Percentiles rank a stretch among this genome's conserved stretches.
phyloP scores from a whole-genome alignment of 208 protist genomes.

The Acanthamoeba lenticulata region DNA sequence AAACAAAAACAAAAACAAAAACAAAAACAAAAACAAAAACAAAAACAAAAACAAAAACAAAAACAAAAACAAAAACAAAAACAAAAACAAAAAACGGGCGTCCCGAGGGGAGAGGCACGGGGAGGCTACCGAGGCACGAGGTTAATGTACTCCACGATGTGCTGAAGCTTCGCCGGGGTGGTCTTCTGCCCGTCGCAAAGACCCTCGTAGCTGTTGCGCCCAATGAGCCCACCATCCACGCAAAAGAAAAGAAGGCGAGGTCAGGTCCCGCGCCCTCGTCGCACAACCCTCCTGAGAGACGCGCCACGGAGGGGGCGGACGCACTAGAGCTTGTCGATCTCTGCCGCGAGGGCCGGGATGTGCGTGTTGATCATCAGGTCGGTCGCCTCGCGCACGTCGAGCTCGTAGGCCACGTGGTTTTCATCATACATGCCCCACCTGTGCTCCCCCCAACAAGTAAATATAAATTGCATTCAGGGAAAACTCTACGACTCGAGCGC shows the following conservation, averaged over 20 bases:
- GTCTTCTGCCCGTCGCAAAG: no score
- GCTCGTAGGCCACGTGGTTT: background rate
- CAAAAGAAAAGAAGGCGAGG: no score
- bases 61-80: background rate
- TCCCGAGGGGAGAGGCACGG: background rate
- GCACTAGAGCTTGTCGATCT: background rate
- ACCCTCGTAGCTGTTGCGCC: no score
- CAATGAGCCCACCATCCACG: no score
- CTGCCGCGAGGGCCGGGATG: background rate
- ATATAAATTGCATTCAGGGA: no score
- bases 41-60: background rate
- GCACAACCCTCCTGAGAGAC: no score
- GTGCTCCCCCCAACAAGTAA: background rate
- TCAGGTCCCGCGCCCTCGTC: no score
- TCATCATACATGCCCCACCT: slow-evolving; percentile 21
- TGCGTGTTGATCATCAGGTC: background rate
- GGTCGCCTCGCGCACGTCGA: background rate
- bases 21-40: background rate
- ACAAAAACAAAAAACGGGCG: background rate
- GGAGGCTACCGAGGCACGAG: background rate
- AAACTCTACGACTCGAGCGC: no score
- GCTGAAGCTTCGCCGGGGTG: no score
- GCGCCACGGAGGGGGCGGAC: no score
- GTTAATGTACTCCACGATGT: no score
- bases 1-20: background rate